Evolutionary conservation across 2,329 filamentous ascomycete species (phyloP).

Genomic region (Phialophora expanda): DNA sequence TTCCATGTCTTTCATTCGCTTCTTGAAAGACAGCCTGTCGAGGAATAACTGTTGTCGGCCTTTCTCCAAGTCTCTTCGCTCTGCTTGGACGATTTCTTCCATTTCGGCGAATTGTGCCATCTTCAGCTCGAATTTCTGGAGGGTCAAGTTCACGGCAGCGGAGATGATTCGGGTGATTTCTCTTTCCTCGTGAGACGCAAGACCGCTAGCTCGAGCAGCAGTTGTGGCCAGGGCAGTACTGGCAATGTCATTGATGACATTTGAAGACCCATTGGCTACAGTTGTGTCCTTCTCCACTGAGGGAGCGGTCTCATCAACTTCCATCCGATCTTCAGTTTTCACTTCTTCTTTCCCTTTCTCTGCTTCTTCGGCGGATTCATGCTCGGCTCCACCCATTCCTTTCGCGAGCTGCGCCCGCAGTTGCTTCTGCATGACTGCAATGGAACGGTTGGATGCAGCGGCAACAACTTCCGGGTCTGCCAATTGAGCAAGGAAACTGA

Average conservation of each 20-base stretch:
- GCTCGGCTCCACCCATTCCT: slow-evolving; percentile 56
- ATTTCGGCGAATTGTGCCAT: slow-evolving; percentile 96
- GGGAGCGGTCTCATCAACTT: slow-evolving; percentile 56
- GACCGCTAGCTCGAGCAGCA: slow-evolving; percentile 81
- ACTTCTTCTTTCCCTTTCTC: slow-evolving; percentile 52
- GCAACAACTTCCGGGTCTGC: slow-evolving; percentile 89
- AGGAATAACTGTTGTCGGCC: slow-evolving; percentile 92
- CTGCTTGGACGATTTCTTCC: slow-evolving; percentile 87
- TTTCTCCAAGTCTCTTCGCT: slow-evolving; percentile 89
- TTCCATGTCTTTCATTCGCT: slow-evolving; percentile 81
- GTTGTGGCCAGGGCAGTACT: slow-evolving; percentile 85
- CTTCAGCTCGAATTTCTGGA: slow-evolving; percentile 95
- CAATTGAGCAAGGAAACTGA: slow-evolving; percentile 89
- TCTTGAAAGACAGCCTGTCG: slow-evolving; percentile 87
- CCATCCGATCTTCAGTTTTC: slow-evolving; percentile 63
- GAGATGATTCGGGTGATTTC: slow-evolving; percentile 95
- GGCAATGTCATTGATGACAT: slow-evolving; percentile 59
- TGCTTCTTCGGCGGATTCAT: slow-evolving; percentile 57
- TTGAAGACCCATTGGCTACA: slow-evolving; percentile 66
- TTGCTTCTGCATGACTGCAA: slow-evolving; percentile 81
- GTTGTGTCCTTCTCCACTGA: slow-evolving; percentile 33
- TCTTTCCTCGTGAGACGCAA: slow-evolving; percentile 94
- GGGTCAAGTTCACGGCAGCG: slow-evolving; percentile 87
- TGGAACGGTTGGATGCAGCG: slow-evolving; percentile 84
- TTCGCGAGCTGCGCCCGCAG: slow-evolving; percentile 79